Conservation (phyloP, 306 rosid genomes). For the Lithocarpus polystachyus region DNA sequence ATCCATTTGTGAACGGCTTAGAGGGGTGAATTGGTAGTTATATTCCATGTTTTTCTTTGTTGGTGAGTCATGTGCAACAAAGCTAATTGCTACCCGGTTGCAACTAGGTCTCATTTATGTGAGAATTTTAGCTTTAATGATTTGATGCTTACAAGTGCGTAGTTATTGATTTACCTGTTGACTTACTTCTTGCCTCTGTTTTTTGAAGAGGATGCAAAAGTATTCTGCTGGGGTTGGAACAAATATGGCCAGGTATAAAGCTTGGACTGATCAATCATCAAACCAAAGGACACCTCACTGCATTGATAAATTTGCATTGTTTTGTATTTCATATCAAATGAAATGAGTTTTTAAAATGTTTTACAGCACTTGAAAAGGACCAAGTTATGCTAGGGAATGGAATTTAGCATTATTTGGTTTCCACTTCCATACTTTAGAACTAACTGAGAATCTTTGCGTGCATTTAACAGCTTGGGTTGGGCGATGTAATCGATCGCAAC, state of each 20-base stretch:
- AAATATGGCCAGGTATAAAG: slow-evolving; percentile 91
- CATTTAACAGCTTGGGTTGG: slow-evolving; percentile 84
- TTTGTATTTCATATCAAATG: background rate
- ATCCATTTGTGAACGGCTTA: too few relatives aligned
- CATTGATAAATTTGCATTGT: background rate
- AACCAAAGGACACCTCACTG: background rate
- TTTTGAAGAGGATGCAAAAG: slow-evolving; percentile 66
- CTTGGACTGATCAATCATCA: background rate
- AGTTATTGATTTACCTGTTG: background rate
- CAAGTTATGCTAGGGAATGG: background rate
- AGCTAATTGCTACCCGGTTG: background rate
- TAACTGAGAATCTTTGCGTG: slow-evolving; percentile 2
- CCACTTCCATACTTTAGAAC: background rate
- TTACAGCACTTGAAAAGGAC: background rate
- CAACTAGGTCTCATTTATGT: background rate
- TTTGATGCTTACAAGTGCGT: background rate
- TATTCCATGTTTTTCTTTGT: background rate
- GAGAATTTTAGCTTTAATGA: background rate
- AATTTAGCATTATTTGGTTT: background rate
- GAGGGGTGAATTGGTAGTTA: background rate
- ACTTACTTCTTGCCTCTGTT: slow-evolving; percentile 16
- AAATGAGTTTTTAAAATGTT: background rate
- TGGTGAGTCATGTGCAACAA: background rate
- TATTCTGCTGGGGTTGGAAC: slow-evolving; percentile 99
- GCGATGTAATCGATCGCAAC: slow-evolving; percentile 88